These are phyloP conservation scores for Moesziomyces aphidis DNA, from an alignment of 1,284 basidiomycete species.

Conservation along the genomic window DNA sequence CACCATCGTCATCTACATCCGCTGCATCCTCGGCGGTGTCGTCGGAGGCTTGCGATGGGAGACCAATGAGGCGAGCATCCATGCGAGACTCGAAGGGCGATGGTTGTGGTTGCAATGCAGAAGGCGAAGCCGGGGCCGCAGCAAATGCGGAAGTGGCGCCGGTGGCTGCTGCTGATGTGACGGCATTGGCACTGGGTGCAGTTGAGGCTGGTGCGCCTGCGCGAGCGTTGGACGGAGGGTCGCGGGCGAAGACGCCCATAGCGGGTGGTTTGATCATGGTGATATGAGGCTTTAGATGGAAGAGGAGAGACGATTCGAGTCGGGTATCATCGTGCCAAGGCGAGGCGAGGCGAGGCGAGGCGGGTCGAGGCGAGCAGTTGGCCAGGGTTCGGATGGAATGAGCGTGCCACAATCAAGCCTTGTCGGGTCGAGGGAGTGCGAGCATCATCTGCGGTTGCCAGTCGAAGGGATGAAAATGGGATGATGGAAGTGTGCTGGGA, in stretches of 20 bases:
- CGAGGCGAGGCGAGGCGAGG: not conserved
- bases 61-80: not conserved
- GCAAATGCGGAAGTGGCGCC: not conserved
- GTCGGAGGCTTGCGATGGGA: slow-evolving; percentile 1
- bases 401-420: not conserved
- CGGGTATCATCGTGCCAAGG: not conserved
- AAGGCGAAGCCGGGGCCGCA: not conserved
- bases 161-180: not conserved
- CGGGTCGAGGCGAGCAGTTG: not conserved
- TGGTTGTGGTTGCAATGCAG: slow-evolving; percentile 1
- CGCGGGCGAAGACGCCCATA: slow-evolving; percentile 52
- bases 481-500: not conserved
- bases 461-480: no score
- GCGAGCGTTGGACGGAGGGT: slow-evolving; percentile 20
- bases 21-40: slow-evolving; percentile 10
- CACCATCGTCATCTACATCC: slow-evolving; percentile 28
- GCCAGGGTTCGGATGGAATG: not conserved
- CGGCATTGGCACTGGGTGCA: not conserved
- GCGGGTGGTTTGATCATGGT: slow-evolving; percentile 45
- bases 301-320: not conserved
- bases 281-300: not conserved
- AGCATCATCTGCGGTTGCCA: not conserved
- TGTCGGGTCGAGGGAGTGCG: no score
- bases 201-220: slow-evolving; percentile 8
- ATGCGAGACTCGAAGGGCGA: not conserved